Evolutionary conservation across 1,139 yeast genomes (phyloP), one percentile per base, ranked within the genome.

Genomic region (Suzukiozyma palmioleophila): DNA sequence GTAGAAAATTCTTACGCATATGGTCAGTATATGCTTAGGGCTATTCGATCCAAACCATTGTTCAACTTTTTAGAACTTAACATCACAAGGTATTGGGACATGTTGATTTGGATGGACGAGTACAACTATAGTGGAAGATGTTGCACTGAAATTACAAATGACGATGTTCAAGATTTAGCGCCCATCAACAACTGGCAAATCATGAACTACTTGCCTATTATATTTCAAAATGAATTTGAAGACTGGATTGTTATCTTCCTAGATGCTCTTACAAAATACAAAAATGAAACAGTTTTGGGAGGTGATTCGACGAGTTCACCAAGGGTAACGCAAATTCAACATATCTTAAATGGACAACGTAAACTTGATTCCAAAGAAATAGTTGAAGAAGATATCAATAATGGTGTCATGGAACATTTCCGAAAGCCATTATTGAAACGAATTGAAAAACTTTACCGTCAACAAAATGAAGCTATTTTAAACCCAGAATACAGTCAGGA

Each of bases 61-160:
- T 92, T 92, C 61, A 81, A 84, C 50, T 89, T 82, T 57, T 64
- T 94, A 50, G 97, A 90, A 50, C 64, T 94, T 50, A 66, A 69
- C 25, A 83, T 92, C 36, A 74, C 73, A 12, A 80, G 80, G 50
- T 90, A 88, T 54, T 92, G 98, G 98, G 97, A 92, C 58, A 56
- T 85, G 13, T 66, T 94, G 45, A 66, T 92, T 3, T 94, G 98
- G 97, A 87, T 90, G 95, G 97, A 94, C 57, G 82, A 84, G 50
- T 80, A 76, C 51, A 94, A 94, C 54, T 89, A 71, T 59, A 87
- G 95, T 33, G 99, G 98, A 4, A 71, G 89, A 42, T 80, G 81
- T 21, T 84, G 95, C 56, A 61, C 67, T 13, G 75, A 75, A 41
- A 78, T 85, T 32, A 66, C 77, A 3, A 70, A 64, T 39, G 74